Evolutionary conservation across 345 rosid species (phyloP).

Genomic region (Brassica cretica): DNA sequence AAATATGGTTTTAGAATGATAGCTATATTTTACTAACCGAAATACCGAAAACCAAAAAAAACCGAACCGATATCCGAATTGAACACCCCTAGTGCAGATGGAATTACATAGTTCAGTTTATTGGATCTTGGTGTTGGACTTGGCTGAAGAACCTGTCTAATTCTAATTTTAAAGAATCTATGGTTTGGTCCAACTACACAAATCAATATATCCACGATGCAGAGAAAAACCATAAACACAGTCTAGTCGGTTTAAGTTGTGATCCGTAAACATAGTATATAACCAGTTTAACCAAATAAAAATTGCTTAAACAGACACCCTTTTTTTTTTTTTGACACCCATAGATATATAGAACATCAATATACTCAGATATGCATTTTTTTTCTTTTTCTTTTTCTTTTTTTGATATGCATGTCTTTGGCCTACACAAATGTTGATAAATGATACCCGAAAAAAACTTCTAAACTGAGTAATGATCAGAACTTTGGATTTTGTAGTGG

Average conservation of each 20-base stretch:
- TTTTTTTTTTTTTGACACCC: too few species aligned
- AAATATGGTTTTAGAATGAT: too few species aligned
- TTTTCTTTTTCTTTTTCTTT: neutral
- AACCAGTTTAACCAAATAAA: too few species aligned
- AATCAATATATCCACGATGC: neutral
- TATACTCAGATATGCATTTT: neutral
- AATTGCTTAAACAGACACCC: neutral
- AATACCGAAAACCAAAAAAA: too few species aligned
- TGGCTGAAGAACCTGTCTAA: neutral
- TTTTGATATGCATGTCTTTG: neutral
- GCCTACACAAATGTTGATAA: neutral
- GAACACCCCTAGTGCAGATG: too few species aligned
- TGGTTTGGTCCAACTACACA: neutral
- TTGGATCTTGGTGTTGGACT: slow-evolving; percentile 4
- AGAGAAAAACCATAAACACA: neutral
- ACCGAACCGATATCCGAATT: too few species aligned
- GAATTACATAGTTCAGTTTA: slow-evolving; percentile 1
- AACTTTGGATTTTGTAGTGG: slow-evolving; percentile 16
- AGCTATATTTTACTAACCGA: too few species aligned
- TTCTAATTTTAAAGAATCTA: neutral
- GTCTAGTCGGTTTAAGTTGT: neutral
- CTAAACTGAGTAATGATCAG: too few species aligned
- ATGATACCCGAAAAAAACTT: neutral
- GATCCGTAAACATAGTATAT: neutral
- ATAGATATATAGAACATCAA: neutral